Percentiles rank a stretch among this genome's conserved stretches.
phyloP scores from a whole-genome alignment of 2,329 filamentous ascomycete genomes.

The Fusarium longipes region DNA sequence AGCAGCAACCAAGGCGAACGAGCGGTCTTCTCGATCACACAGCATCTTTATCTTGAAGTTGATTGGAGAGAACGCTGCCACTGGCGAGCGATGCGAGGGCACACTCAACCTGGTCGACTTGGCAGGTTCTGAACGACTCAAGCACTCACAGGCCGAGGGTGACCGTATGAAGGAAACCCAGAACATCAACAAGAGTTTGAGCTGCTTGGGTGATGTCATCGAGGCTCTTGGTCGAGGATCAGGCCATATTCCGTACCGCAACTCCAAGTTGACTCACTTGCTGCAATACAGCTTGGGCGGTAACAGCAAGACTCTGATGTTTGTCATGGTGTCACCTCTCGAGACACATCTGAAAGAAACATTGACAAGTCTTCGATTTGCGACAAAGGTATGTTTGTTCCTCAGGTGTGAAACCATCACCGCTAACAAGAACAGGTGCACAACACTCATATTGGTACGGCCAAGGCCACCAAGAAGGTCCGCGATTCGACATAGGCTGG shows the following conservation, averaged over 20 bases:
- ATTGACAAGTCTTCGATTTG: slow-evolving; percentile 93
- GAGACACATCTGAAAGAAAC: slow-evolving; percentile 93
- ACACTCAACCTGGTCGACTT: slow-evolving; percentile 96
- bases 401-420: not conserved
- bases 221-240: slow-evolving; percentile 88
- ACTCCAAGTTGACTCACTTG: slow-evolving; percentile 96
- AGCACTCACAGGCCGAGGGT: slow-evolving; percentile 86
- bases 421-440: slow-evolving; percentile 66
- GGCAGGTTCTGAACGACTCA: slow-evolving; percentile 90
- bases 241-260: slow-evolving; percentile 90
- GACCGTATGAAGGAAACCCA: slow-evolving; percentile 93
- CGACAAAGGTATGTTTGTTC: slow-evolving; percentile 77
- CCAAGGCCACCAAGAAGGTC: slow-evolving; percentile 77
- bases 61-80: slow-evolving; percentile 75
- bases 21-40: slow-evolving; percentile 92
- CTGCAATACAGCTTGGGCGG: slow-evolving; percentile 94
- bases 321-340: slow-evolving; percentile 95
- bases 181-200: slow-evolving; percentile 95
- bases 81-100: slow-evolving; percentile 87
- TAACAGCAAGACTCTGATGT: slow-evolving; percentile 98
- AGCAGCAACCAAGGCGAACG: slow-evolving; percentile 97
- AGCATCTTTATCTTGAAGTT: slow-evolving; percentile 95
- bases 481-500: slow-evolving; percentile 50
- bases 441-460: slow-evolving; percentile 92
- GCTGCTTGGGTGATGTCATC: slow-evolving; percentile 93